Evolutionary conservation across 306 rosid genomes (phyloP).

Genomic region (Ormosia semicastrata): DNA sequence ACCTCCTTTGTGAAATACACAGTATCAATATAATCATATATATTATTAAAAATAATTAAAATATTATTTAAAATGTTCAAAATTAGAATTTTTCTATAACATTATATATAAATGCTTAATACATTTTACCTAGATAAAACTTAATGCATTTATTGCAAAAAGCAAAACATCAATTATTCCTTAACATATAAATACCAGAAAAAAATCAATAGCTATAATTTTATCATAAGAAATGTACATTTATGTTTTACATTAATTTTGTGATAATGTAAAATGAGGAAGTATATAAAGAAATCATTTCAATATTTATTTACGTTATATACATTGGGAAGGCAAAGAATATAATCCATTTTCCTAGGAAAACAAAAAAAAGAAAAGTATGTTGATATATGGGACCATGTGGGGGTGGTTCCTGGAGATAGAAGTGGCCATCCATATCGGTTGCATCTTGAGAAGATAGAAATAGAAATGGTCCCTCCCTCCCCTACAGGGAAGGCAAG

Average conservation of each 20-base stretch:
- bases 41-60: too few species aligned
- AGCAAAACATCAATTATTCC: background rate
- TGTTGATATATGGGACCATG: background rate
- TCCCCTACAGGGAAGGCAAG: background rate
- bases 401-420: constrained; percentile 10
- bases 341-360: constrained; percentile 8
- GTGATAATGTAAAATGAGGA: background rate
- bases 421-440: background rate
- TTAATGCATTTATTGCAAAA: background rate
- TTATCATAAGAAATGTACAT: background rate
- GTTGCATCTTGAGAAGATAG: constrained; percentile 22
- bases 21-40: too few species aligned
- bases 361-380: background rate
- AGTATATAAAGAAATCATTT: background rate
- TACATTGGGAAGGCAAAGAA: constrained; percentile 13
- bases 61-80: too few species aligned
- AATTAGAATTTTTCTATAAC: too few species aligned
- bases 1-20: too few species aligned
- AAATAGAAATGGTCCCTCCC: constrained; percentile 22
- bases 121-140: background rate
- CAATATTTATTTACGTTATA: background rate
- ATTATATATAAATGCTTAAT: too few species aligned
- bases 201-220: too few species aligned
- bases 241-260: too few species aligned
- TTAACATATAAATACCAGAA: background rate